Percentiles rank a stretch among this genome's conserved stretches.
These are phyloP conservation scores for Cadophora luteo-olivacea DNA, from an alignment of 2,329 filamentous ascomycete species.

Conservation along the genomic window DNA sequence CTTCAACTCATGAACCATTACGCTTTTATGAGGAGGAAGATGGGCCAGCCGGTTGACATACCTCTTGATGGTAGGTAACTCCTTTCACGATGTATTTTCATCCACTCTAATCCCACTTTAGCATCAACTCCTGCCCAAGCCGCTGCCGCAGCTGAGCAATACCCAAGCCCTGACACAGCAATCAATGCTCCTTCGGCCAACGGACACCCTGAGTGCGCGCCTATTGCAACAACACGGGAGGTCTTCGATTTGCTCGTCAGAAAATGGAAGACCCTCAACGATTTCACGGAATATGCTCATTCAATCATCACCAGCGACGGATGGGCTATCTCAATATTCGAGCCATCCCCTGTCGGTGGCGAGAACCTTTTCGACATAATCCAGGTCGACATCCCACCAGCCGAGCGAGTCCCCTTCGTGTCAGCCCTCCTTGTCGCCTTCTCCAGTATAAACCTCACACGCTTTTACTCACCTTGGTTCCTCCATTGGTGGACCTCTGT, in stretches of 20 bases:
- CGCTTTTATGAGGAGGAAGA: background rate
- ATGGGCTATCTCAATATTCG: slow-evolving; percentile 28
- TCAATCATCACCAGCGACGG: slow-evolving; percentile 23
- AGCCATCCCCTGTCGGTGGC: slow-evolving; percentile 6
- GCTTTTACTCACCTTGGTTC: slow-evolving; percentile 17
- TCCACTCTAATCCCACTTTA: background rate
- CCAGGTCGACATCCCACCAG: slow-evolving; percentile 7
- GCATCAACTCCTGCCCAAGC: background rate
- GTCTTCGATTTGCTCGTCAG: slow-evolving; percentile 21
- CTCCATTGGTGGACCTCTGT: slow-evolving; percentile 31
- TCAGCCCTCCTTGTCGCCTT: slow-evolving; percentile 28
- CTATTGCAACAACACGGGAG: slow-evolving; percentile 8
- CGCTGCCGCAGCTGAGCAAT: slow-evolving; percentile 5
- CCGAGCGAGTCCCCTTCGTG: slow-evolving; percentile 24
- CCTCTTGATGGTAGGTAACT: background rate
- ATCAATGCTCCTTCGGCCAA: background rate
- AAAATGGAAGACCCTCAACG: slow-evolving; percentile 31
- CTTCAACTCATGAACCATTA: slow-evolving; percentile 25
- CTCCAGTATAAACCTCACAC: slow-evolving; percentile 23
- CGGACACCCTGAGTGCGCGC: background rate
- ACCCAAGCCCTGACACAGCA: slow-evolving; percentile 14
- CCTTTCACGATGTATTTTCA: background rate
- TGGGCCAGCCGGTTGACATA: background rate
- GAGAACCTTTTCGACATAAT: slow-evolving; percentile 30
- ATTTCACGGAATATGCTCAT: slow-evolving; percentile 28